phyloP scores from a whole-genome alignment of 768 basidiomycete genomes.

The Cystobasidium onofrii region DNA sequence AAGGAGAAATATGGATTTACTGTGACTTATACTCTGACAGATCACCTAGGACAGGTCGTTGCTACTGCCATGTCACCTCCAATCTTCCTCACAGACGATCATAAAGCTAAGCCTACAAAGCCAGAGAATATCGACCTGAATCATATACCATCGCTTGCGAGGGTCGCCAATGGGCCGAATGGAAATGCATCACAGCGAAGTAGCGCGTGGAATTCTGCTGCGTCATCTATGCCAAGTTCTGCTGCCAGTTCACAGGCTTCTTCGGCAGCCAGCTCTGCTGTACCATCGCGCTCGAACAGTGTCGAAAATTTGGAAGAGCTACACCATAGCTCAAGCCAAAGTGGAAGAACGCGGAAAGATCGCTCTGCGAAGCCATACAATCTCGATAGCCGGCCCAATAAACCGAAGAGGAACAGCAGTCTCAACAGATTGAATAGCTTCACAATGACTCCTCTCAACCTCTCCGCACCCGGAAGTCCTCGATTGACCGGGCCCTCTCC shows the following conservation, averaged over 20 bases:
- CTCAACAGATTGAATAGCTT: constrained; percentile 38
- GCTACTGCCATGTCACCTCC: constrained; percentile 74
- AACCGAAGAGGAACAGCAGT: constrained; percentile 27
- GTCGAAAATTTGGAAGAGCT: constrained; percentile 22
- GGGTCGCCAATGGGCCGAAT: constrained; percentile 17
- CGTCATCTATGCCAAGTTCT: constrained; percentile 13
- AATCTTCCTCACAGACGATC: constrained; percentile 99
- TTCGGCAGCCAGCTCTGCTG: constrained; percentile 17
- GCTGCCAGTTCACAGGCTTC: constrained; percentile 15
- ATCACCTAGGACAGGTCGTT: constrained; percentile 67
- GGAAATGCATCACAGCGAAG: constrained; percentile 10
- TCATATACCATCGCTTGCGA: constrained; percentile 1
- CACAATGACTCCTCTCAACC: constrained; percentile 39
- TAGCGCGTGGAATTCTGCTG: constrained; percentile 15
- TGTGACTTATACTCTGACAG: constrained; percentile 76
- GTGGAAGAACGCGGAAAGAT: background rate
- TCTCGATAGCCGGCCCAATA: constrained; percentile 32
- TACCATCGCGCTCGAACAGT: constrained; percentile 26
- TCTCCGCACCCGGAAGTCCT: constrained; percentile 29
- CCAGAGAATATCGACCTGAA: constrained; percentile 21
- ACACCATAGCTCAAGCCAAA: background rate
- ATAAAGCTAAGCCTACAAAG: constrained; percentile 58
- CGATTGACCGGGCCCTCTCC: background rate
- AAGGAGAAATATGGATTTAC: constrained; percentile 80
- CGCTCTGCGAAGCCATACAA: constrained; percentile 41